Base-by-base conservation (phyloP, 1,139 yeast genomes). In the Sugiyamaella novakii region DNA sequence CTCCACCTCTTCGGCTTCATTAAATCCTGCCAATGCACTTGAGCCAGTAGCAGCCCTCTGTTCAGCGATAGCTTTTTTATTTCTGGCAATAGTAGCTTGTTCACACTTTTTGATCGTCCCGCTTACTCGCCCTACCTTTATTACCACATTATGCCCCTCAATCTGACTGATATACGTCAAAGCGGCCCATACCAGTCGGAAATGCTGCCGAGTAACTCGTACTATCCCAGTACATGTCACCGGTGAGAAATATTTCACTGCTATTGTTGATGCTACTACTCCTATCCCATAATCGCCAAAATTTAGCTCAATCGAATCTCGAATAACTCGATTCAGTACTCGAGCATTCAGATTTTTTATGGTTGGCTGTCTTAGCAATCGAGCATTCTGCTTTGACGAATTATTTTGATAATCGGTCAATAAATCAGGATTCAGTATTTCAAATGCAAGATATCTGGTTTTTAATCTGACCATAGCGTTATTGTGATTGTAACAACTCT, bases 41-140 rank as follows among this genome's bases (percentile, higher is more conserved):
- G 29, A 21, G 22, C 24, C 31, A 18, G 21, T 19, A 8, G 10
- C 19, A 10, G 25, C 7, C 19, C 18, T 7, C 25, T 50, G 54
- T 28, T 36, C 43, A 4, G 45, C 33, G 19, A 67, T 51, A 12
- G 59, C 52, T 15, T 61, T 49, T 74, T 76, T 54, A 43, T 67
- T 60, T 17, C 62, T 52, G 11, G 55, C 77, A 66, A 58, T 72
- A 59, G 54, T 84, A 53, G 73, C 79, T 57, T 81, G 77, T 63
- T 89, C 95, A 60, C 95, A 78, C 63, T 88, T 88, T 63, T 83
- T 84, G 39, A 92, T 89, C 0, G 98, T 89, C 0, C 97, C 98
- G 60, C 95, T 83, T 0, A 87, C 82, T 54, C 86, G 84, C 2
- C 78, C 69, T 34, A 87, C 83, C 48, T 82, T 74, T 6, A 89